Percentiles rank a stretch among this genome's conserved stretches.
phyloP scores from a whole-genome alignment of 805 yeast species.

The Ogataea nakhonphanomensis region DNA sequence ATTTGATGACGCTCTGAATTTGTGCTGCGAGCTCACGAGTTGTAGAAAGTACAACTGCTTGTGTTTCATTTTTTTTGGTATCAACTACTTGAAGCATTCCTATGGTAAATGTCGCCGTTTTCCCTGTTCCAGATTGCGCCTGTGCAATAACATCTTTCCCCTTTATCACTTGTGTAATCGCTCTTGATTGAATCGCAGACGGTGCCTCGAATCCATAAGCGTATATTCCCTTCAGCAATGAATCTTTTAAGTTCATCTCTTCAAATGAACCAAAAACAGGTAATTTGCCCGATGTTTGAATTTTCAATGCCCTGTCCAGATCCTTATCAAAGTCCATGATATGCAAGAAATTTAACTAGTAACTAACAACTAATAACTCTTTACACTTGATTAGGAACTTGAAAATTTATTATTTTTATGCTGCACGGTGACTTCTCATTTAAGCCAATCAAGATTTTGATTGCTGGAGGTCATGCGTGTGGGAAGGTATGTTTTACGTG shows the following conservation, averaged over 20 bases:
- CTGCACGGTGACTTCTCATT: too few species aligned
- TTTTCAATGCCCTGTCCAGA: slow-evolving; percentile 55
- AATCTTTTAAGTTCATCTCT: slow-evolving; percentile 68
- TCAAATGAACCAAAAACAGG: slow-evolving; percentile 57
- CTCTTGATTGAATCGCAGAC: slow-evolving; percentile 78
- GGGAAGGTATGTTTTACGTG: slow-evolving; percentile 29
- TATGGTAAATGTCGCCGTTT: slow-evolving; percentile 85
- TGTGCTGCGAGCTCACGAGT: slow-evolving; percentile 97
- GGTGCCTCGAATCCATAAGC: slow-evolving; percentile 82
- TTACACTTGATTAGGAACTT: too few species aligned
- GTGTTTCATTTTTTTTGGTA: slow-evolving; percentile 67
- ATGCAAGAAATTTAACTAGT: neutral
- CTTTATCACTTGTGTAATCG: slow-evolving; percentile 71
- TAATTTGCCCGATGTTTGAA: slow-evolving; percentile 59
- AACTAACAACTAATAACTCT: neutral
- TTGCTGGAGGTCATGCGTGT: slow-evolving; percentile 36
- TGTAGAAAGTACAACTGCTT: slow-evolving; percentile 93
- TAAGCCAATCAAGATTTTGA: slow-evolving; percentile 21
- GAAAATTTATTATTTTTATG: neutral
- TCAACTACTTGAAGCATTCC: slow-evolving; percentile 61
- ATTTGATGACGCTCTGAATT: slow-evolving; percentile 88
- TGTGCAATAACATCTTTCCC: slow-evolving; percentile 77
- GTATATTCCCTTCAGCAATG: slow-evolving; percentile 60
- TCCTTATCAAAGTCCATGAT: slow-evolving; percentile 59
- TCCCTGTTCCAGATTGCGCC: slow-evolving; percentile 89